Evolutionary conservation across 345 rosid species (phyloP), one percentile per base, ranked within the genome.

Genomic region (Garcia nutans): DNA sequence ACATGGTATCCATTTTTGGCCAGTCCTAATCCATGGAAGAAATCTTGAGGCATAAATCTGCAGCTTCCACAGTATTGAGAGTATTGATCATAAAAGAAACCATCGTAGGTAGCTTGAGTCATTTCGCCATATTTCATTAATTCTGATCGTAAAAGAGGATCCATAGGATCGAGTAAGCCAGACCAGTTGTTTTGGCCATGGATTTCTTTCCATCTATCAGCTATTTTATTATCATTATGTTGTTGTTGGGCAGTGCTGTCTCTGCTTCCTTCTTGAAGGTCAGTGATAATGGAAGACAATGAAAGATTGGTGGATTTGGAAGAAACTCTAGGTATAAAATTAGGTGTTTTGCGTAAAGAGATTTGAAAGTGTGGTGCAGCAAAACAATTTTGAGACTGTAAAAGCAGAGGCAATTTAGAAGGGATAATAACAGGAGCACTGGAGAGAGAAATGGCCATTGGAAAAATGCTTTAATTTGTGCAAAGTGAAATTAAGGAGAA

Each of bases 121-220:
- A 92, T 86, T 86, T 94, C 98, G 10, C 98, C 98, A 76, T 92
- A 94, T 2, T 94, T 92, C 69, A 94, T 88, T 8, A 94, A 84
- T 68, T 94, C 98, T 7, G 97, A 84, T 49, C 97, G 86, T 2
- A 94, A 68, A 42, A 91, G 81, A 19, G 94, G 93, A 58, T 94
- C 94, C 82, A 92, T 82, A 0, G 96, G 97, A 45, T 94, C 96
- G 22, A 91, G 83, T 79, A 92, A 41, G 65, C 91, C 94, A 2
- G 74, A 84, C 97, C 98, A 89, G 49, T 89, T 96, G 22, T 89
- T 90, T 75, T 87, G 70, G 28, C 98, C 98, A 65, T 94, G 94
- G 79, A 92, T 85, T 78, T 92, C 87, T 17, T 86, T 78, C 98
- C 98, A 92, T 31, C 75, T 78, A 44, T 86, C 88, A 15, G 83